Percentiles rank a stretch among this genome's conserved stretches.
Evolutionary conservation across 176 grass and related monocot genomes (phyloP).

Genomic region (Triticum monococcum): DNA sequence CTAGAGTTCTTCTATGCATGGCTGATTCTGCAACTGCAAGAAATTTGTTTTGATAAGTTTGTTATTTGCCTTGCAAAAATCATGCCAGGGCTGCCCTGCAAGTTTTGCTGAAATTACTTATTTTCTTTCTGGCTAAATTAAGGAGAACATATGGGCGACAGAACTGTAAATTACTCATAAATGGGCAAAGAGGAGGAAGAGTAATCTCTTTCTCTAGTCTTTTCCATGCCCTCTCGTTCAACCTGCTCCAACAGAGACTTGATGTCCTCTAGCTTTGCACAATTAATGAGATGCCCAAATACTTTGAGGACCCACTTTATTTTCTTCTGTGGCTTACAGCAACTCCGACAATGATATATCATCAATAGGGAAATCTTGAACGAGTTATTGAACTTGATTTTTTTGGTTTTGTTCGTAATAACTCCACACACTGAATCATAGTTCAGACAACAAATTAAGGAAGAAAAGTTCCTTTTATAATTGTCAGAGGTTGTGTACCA

Average conservation of each 20-base stretch:
- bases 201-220: neutral
- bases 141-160: neutral
- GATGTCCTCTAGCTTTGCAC: constrained; percentile 8
- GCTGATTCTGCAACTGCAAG: too few species aligned
- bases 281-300: constrained; percentile 34
- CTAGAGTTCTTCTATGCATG: too few species aligned
- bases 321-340: constrained; percentile 21
- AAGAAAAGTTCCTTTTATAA: neutral
- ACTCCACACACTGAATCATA: neutral
- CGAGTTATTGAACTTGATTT: neutral
- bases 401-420: neutral
- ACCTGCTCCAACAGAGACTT: constrained; percentile 9
- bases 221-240: neutral
- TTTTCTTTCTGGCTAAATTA: neutral
- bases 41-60: neutral
- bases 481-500: neutral
- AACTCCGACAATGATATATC: constrained; percentile 31
- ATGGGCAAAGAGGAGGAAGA: neutral
- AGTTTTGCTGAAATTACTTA: neutral
- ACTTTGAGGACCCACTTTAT: neutral
- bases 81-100: neutral
- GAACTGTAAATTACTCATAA: neutral
- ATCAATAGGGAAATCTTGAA: constrained; percentile 12
- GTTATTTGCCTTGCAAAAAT: neutral
- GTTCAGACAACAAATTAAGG: neutral